A percentile compares a stretch with the other conserved stretches of the same genome.
Conservation (phyloP, 2,329 filamentous ascomycete species). For the Diaporthe humulicola region DNA sequence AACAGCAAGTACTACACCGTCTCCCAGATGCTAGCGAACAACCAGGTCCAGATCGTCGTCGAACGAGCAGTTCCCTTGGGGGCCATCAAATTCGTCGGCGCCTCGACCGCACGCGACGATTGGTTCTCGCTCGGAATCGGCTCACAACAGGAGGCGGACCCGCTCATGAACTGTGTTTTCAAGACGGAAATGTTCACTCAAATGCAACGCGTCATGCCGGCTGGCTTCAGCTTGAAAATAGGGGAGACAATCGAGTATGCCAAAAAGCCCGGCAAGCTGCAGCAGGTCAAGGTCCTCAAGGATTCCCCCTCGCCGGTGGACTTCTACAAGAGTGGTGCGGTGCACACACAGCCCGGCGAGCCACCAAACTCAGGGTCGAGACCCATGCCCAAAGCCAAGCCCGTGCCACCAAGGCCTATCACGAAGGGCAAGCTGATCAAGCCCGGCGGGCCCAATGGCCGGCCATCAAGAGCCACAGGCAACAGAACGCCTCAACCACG, state of each 20-base stretch:
- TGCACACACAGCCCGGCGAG: constrained; percentile 90
- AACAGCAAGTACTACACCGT: constrained; percentile 91
- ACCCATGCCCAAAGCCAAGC: constrained; percentile 89
- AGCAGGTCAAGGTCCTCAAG: constrained; percentile 89
- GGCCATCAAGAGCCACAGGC: constrained; percentile 78
- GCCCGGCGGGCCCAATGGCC: constrained; percentile 87
- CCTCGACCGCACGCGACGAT: constrained; percentile 88
- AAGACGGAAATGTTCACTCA: constrained; percentile 99
- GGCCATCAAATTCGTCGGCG: constrained; percentile 88
- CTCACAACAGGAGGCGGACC: constrained; percentile 92
- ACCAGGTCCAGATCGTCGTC: constrained; percentile 82
- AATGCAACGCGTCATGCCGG: constrained; percentile 83
- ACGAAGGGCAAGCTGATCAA: constrained; percentile 93
- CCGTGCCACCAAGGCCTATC: constrained; percentile 88
- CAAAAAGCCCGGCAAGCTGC: constrained; percentile 96
- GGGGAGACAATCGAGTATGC: constrained; percentile 92
- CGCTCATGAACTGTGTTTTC: constrained; percentile 91
- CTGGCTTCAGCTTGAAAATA: constrained; percentile 85
- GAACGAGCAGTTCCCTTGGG: constrained; percentile 88
- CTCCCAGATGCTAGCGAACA: constrained; percentile 84
- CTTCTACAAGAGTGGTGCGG: constrained; percentile 91
- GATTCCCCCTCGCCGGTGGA: constrained; percentile 84
- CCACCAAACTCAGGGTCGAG: constrained; percentile 84
- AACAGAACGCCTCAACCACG: constrained; percentile 60
- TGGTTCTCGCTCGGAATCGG: constrained; percentile 96